Evolutionary conservation across 73 alveolate species (phyloP).

Genomic region (Uronychia binucleata): DNA sequence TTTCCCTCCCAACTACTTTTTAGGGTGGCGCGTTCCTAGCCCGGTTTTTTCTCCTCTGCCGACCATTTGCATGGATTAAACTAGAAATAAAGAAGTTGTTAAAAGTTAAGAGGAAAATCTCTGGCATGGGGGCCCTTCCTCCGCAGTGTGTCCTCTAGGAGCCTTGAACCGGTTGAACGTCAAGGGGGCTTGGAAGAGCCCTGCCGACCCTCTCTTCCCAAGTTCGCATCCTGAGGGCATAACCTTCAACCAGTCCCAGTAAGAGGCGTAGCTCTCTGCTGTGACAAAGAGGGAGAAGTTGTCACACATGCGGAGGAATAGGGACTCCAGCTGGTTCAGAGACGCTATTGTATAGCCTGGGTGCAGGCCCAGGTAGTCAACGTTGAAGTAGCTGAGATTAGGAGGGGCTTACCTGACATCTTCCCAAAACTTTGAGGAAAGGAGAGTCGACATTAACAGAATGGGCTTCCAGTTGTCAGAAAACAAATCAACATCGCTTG

Average conservation of each 20-base stretch:
- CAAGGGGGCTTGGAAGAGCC: background rate
- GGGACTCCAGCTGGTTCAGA: background rate
- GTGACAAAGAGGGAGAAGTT: background rate
- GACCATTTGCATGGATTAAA: background rate
- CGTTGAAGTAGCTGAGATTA: background rate
- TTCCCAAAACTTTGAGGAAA: background rate
- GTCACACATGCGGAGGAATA: background rate
- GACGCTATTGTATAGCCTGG: background rate
- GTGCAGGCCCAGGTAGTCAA: background rate
- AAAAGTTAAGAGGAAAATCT: background rate
- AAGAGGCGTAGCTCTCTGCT: background rate
- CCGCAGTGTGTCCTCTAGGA: background rate
- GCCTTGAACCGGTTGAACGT: background rate
- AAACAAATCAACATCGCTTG: background rate
- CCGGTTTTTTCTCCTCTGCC: background rate
- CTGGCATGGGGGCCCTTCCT: background rate
- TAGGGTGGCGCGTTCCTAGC: background rate
- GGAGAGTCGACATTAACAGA: background rate
- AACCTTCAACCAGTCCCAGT: too few species aligned
- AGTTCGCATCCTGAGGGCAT: too few species aligned
- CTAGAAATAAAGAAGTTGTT: background rate
- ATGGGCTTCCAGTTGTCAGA: background rate
- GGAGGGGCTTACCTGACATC: background rate
- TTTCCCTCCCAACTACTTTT: background rate
- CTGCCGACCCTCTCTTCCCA: background rate